Conservation (phyloP, 768 basidiomycete genomes). For the Trametes cubensis region DNA sequence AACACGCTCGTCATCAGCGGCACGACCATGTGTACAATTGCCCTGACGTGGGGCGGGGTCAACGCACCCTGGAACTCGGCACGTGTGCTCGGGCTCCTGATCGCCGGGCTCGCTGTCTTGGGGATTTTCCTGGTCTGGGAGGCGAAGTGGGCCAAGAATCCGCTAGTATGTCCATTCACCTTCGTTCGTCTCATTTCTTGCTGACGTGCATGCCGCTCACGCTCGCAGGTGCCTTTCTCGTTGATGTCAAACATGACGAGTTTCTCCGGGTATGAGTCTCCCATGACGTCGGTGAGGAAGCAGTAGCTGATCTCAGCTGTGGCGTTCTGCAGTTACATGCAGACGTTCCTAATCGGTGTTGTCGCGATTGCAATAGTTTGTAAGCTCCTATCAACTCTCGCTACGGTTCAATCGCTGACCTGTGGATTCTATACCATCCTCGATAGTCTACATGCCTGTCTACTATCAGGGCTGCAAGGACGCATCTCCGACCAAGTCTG, state of each 20-base stretch:
- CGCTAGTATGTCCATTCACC: conserved; percentile 24
- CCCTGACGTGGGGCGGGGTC: conserved; percentile 39
- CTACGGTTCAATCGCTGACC: too few species aligned
- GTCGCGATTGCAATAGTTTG: conserved; percentile 9
- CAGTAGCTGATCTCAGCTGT: too few species aligned
- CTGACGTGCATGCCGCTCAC: too few species aligned
- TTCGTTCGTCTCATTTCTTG: too few species aligned
- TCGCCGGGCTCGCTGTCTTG: conserved; percentile 8
- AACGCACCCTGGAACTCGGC: conserved; percentile 35
- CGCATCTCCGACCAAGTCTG: conserved; percentile 31
- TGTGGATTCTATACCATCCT: too few species aligned
- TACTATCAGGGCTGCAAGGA: conserved; percentile 46
- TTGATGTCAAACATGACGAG: conserved; percentile 8
- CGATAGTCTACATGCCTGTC: conserved; percentile 43
- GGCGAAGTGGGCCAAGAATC: conserved; percentile 26
- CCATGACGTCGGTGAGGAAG: too few species aligned
- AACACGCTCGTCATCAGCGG: conserved; percentile 27
- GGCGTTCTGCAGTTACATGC: background rate
- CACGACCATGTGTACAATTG: conserved; percentile 23
- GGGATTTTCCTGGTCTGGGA: conserved; percentile 38
- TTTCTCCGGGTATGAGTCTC: conserved; percentile 1
- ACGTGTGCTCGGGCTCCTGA: conserved; percentile 27
- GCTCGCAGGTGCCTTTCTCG: conserved; percentile 37
- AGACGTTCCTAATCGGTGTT: conserved; percentile 5
- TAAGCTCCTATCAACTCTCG: too few species aligned